Conservation (phyloP, 169 alveolate genomes). For the Eimeria falciformis region DNA sequence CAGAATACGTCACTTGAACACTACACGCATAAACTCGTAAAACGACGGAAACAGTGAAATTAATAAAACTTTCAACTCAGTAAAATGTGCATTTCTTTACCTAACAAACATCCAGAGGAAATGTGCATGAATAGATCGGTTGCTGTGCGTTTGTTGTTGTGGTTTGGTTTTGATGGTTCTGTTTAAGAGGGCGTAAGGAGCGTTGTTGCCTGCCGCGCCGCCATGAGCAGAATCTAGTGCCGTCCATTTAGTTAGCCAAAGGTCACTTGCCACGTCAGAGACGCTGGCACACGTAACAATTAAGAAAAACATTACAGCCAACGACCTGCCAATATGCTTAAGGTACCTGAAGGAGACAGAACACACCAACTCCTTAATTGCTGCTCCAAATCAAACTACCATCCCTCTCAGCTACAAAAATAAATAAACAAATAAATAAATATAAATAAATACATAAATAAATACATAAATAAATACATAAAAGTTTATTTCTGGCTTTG, state of each 20-base stretch:
- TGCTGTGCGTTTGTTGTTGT: background rate
- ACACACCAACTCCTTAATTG: background rate
- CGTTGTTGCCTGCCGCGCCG: no score
- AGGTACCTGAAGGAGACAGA: slow-evolving; percentile 35
- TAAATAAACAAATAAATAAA: background rate
- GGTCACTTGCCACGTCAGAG: slow-evolving; percentile 63
- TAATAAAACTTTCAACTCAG: background rate
- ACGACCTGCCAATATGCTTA: slow-evolving; percentile 8
- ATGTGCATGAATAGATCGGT: background rate
- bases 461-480: background rate
- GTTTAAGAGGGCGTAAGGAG: background rate
- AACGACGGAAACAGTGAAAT: background rate
- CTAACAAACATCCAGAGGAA: slow-evolving; percentile 1
- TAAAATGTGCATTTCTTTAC: background rate
- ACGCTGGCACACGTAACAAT: background rate
- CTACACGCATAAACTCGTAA: no score
- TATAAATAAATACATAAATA: background rate
- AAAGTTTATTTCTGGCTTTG: no score
- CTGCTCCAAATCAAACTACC: background rate
- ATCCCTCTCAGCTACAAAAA: no score
- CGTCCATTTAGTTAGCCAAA: slow-evolving; percentile 68
- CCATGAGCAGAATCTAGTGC: background rate
- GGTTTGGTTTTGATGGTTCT: background rate
- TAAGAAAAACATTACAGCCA: background rate
- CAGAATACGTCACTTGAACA: no score